These are phyloP conservation scores for Heterobasidion occidentale DNA, from an alignment of 1,284 basidiomycete genomes.

Conservation along the genomic window DNA sequence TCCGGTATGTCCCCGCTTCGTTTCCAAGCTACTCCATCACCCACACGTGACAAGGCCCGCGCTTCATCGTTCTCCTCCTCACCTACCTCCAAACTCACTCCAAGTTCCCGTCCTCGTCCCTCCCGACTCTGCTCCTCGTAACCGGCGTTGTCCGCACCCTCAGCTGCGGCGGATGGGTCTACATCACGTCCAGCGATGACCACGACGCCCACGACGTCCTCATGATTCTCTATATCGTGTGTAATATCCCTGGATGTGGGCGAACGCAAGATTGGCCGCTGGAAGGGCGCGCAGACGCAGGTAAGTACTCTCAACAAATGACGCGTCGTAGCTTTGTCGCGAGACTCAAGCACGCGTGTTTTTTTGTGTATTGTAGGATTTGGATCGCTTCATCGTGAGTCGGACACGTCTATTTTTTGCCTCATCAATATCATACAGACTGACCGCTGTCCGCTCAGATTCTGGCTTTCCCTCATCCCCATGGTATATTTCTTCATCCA, in stretches of 20 bases:
- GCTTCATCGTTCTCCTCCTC: constrained; percentile 70
- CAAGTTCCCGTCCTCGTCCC: constrained; percentile 24
- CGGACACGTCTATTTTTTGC: not conserved
- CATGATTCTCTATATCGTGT: constrained; percentile 82
- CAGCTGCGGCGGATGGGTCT: constrained; percentile 90
- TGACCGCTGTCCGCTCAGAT: constrained; percentile 32
- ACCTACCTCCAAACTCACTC: constrained; percentile 55
- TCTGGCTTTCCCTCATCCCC: constrained; percentile 65
- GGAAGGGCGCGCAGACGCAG: constrained; percentile 37
- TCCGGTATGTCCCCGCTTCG: constrained; percentile 48
- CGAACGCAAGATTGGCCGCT: constrained; percentile 34
- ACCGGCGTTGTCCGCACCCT: constrained; percentile 73
- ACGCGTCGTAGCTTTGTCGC: not conserved
- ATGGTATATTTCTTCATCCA: constrained; percentile 81
- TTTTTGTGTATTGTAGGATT: constrained; percentile 29
- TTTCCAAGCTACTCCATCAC: constrained; percentile 23
- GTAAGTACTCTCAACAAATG: too few relatives aligned
- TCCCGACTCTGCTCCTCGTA: constrained; percentile 52
- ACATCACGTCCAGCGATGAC: constrained; percentile 78
- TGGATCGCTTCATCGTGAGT: constrained; percentile 43
- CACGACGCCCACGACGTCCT: constrained; percentile 82
- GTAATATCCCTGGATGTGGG: constrained; percentile 84
- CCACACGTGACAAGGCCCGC: constrained; percentile 48
- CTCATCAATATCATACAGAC: not conserved
- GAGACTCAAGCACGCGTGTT: not conserved